Evolutionary conservation across 1,139 yeast genomes (phyloP).

Genomic region (Magnusiomyces tetraspermus): DNA sequence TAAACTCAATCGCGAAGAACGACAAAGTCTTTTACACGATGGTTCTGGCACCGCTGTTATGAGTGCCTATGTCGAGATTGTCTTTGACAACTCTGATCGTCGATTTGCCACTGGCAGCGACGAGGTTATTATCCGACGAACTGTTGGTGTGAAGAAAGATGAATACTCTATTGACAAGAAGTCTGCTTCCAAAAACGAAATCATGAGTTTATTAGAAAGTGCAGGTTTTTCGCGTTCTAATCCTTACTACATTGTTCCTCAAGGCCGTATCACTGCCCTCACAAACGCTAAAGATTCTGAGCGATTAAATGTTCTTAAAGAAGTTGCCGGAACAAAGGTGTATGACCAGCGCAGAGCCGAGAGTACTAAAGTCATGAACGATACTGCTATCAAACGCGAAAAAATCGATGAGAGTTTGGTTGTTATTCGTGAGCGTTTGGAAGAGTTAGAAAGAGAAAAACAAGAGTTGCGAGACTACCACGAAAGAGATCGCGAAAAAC

Average conservation of each 20-base stretch:
- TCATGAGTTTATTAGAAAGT: constrained; percentile 74
- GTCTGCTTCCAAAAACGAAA: constrained; percentile 70
- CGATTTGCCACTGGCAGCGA: constrained; percentile 61
- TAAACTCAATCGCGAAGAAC: constrained; percentile 77
- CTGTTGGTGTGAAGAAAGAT: constrained; percentile 87
- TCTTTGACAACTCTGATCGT: constrained; percentile 72
- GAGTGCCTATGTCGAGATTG: constrained; percentile 88
- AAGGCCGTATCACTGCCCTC: constrained; percentile 70
- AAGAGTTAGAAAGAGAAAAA: constrained; percentile 74
- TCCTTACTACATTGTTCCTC: constrained; percentile 96
- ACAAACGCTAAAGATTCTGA: constrained; percentile 86
- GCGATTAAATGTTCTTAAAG: constrained; percentile 68
- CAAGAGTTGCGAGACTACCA: constrained; percentile 66
- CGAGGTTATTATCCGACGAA: constrained; percentile 70
- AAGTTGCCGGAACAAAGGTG: constrained; percentile 91
- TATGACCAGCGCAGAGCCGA: constrained; percentile 77
- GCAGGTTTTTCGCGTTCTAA: constrained; percentile 89
- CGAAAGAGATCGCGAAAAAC: constrained; percentile 54
- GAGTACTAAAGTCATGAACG: constrained; percentile 69
- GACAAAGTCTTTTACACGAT: constrained; percentile 72
- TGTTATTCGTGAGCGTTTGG: constrained; percentile 60
- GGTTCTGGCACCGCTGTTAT: constrained; percentile 78
- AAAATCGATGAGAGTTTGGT: constrained; percentile 67
- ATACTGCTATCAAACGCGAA: constrained; percentile 57
- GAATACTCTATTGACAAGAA: constrained; percentile 70